phyloP scores from a whole-genome alignment of 768 basidiomycete genomes.

The Pleurotus tuoliensis region DNA sequence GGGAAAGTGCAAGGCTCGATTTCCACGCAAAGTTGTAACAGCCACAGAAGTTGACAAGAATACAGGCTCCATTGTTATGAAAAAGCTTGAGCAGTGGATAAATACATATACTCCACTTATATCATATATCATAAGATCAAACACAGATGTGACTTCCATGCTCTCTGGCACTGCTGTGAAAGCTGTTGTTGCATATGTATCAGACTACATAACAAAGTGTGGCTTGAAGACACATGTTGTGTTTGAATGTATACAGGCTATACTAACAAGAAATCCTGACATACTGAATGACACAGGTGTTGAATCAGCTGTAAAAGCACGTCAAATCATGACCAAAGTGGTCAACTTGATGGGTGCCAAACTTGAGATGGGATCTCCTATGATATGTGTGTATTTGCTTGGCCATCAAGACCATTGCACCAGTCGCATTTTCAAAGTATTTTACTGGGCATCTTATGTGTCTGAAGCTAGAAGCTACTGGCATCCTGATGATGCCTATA shows the following conservation, averaged over 20 bases:
- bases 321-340: constrained; percentile 21
- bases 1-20: constrained; percentile 20
- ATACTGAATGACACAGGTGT: neutral
- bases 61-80: constrained; percentile 20
- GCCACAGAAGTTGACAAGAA: constrained; percentile 19
- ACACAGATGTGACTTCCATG: constrained; percentile 27
- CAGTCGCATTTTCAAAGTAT: constrained; percentile 13
- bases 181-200: constrained; percentile 28
- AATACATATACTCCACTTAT: constrained; percentile 23
- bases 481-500: constrained; percentile 4
- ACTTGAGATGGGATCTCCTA: constrained; percentile 25
- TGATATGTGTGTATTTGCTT: constrained; percentile 20
- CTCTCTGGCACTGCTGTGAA: constrained; percentile 30
- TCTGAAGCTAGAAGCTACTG: constrained; percentile 12
- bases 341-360: constrained; percentile 24
- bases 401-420: constrained; percentile 27
- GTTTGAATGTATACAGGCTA: constrained; percentile 7
- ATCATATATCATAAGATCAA: constrained; percentile 24
- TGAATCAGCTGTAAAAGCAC: constrained; percentile 11
- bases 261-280: constrained; percentile 13
- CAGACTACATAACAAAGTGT: constrained; percentile 25
- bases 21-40: constrained; percentile 16
- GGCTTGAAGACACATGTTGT: constrained; percentile 26
- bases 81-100: constrained; percentile 24
- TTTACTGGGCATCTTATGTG: constrained; percentile 14